Percentiles rank a stretch among this genome's conserved stretches.
These are phyloP conservation scores for Rhizophora mangle DNA, from an alignment of 345 rosid species.

Conservation along the genomic window DNA sequence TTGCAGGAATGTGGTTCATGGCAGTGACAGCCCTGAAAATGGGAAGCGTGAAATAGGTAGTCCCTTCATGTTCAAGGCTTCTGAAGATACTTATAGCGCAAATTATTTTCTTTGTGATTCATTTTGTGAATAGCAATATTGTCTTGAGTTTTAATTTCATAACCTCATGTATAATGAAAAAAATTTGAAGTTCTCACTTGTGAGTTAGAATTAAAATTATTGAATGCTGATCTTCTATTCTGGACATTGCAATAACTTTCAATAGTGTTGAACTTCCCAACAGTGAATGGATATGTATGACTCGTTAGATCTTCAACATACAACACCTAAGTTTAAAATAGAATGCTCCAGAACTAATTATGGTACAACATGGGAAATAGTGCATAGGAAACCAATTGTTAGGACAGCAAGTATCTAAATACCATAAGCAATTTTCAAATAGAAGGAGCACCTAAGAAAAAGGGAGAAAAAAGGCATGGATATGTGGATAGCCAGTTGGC, in stretches of 20 bases:
- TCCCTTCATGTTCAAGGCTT: slow-evolving; percentile 2
- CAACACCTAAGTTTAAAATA: neutral
- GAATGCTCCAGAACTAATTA: neutral
- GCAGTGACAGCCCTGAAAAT: slow-evolving; percentile 96
- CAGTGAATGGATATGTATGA: no score
- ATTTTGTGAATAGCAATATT: neutral
- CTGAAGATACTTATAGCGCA: neutral
- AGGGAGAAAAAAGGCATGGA: neutral
- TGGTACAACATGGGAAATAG: neutral
- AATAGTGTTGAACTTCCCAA: no score
- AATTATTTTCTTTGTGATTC: neutral
- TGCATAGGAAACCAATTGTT: neutral
- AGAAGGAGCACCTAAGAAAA: no score
- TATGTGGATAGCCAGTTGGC: neutral
- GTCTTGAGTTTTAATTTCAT: neutral
- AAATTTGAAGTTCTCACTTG: neutral
- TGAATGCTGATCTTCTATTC: no score
- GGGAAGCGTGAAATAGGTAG: slow-evolving; percentile 90
- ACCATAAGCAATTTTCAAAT: no score
- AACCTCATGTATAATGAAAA: neutral
- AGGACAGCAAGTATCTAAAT: no score
- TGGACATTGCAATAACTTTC: no score
- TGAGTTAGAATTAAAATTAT: no score
- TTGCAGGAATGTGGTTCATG: slow-evolving; percentile 88
- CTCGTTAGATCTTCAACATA: no score